Evolutionary conservation across 2,329 filamentous ascomycete genomes (phyloP).

Genomic region (Diaporthe longicolla): DNA sequence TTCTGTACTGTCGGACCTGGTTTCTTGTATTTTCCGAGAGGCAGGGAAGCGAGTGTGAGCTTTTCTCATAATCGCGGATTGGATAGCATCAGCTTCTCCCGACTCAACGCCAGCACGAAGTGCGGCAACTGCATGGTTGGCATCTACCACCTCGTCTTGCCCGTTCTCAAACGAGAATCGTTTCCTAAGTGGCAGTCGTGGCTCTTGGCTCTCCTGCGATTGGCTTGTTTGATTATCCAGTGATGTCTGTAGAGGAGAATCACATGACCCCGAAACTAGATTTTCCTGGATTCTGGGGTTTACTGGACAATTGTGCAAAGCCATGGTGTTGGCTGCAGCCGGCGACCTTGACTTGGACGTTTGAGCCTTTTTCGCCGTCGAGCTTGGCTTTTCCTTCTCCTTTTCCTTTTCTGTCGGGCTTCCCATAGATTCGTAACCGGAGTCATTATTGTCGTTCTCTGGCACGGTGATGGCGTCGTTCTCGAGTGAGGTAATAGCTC

Average conservation of each 20-base stretch:
- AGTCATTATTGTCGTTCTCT: neutral
- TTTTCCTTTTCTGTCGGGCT: neutral
- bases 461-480: constrained; percentile 13
- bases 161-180: neutral
- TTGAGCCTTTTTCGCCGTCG: neutral
- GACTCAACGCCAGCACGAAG: neutral
- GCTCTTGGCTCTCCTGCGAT: too few species aligned
- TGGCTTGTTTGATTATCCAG: too few species aligned
- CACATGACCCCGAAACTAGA: neutral
- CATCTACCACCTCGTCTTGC: neutral
- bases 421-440: constrained; percentile 1
- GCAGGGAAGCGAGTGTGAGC: neutral
- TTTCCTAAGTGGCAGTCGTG: neutral
- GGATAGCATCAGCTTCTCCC: neutral
- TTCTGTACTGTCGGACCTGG: neutral
- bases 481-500: neutral
- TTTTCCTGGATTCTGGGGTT: neutral
- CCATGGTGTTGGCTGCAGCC: neutral
- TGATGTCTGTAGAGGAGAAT: neutral
- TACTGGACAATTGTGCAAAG: neutral
- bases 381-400: neutral
- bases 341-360: neutral
- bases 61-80: neutral
- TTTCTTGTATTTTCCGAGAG: too few species aligned
- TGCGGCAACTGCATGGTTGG: neutral